Evolutionary conservation across 2,329 filamentous ascomycete species (phyloP), one percentile per base, ranked within the genome.

Genomic region (Epichloe glyceriae): DNA sequence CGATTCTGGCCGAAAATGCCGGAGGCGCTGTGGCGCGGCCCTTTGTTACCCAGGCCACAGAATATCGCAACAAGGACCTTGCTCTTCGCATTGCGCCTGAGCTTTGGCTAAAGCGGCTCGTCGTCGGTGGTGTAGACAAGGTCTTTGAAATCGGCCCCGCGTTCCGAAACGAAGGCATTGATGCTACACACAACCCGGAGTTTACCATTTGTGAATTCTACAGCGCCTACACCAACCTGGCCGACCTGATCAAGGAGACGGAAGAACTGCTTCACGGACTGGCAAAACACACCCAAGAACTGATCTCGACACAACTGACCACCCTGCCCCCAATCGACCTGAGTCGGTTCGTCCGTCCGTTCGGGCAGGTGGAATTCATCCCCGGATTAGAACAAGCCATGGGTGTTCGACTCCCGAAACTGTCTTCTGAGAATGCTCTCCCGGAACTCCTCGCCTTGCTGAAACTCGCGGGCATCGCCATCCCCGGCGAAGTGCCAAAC

Each of bases 191-290:
- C 65, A 98, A 98, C 62, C 91, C 93, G 0, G 93, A 98, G 64
- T 98, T 97, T 69, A 93, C 87, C 43, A 97, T 88, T 53, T 97
- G 91, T 72, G 93, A 98, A 69, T 97, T 95, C 69, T 98, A 98
- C 68, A 83, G 86, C 54, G 84, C 90, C 3, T 94, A 90, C 61
- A 82, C 85, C 53, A 86, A 84, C 56, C 75, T 96, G 0, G 71
- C 82, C 37, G 79, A 86, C 41, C 71, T 97, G 47, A 89, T 95
- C 61, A 63, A 67, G 19, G 79, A 82, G 63, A 97, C 91, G 1
- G 86, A 93, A 64, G 70, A 75, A 14, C 68, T 97, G 46, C 67
- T 96, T 34, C 70, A 64, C 35, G 73, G 76, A 17, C 71, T 90
- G 15, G 76, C 79, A 10, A 59, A 66, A 15, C 73, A 76, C 55